phyloP scores from a whole-genome alignment of 169 alveolate species.

The Cryptosporidium xiaoi region DNA sequence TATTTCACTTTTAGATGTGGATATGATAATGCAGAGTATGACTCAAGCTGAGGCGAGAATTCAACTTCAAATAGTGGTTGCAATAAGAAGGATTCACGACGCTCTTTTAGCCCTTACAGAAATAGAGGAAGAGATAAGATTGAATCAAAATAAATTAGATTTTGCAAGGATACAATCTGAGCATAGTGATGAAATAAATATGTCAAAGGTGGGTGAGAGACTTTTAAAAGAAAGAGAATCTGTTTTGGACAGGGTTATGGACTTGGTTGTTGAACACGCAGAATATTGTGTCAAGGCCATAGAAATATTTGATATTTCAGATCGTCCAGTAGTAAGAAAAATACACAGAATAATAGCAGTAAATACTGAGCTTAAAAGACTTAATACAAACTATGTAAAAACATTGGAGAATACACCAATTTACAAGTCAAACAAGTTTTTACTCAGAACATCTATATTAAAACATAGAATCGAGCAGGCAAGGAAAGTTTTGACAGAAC shows the following conservation, averaged over 20 bases:
- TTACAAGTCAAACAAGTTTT: conserved; percentile 37
- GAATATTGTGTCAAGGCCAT: conserved; percentile 58
- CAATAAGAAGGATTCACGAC: conserved; percentile 44
- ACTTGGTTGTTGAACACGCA: conserved; percentile 47
- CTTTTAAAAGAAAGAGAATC: conserved; percentile 12
- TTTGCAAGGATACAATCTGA: conserved; percentile 20
- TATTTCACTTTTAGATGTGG: conserved; percentile 59
- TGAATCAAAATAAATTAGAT: background rate
- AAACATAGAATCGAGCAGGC: conserved; percentile 58
- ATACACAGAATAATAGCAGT: conserved; percentile 54
- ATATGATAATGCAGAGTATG: conserved; percentile 67
- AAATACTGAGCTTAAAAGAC: conserved; percentile 35
- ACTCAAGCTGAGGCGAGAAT: conserved; percentile 60
- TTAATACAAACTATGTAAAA: conserved; percentile 21
- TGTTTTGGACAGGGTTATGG: conserved; percentile 20
- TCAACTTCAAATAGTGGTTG: conserved; percentile 42
- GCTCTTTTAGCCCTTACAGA: conserved; percentile 31
- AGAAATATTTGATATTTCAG: conserved; percentile 68
- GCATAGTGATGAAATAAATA: conserved; percentile 12
- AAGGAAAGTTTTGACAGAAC: conserved; percentile 13
- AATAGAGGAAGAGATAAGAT: conserved; percentile 31
- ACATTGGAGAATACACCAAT: conserved; percentile 13
- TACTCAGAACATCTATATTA: conserved; percentile 46
- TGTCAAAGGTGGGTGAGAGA: background rate
- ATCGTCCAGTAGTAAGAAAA: conserved; percentile 68